phyloP scores from a whole-genome alignment of 1,284 basidiomycete genomes.

The Cutaneotrichosporon cyanovorans region DNA sequence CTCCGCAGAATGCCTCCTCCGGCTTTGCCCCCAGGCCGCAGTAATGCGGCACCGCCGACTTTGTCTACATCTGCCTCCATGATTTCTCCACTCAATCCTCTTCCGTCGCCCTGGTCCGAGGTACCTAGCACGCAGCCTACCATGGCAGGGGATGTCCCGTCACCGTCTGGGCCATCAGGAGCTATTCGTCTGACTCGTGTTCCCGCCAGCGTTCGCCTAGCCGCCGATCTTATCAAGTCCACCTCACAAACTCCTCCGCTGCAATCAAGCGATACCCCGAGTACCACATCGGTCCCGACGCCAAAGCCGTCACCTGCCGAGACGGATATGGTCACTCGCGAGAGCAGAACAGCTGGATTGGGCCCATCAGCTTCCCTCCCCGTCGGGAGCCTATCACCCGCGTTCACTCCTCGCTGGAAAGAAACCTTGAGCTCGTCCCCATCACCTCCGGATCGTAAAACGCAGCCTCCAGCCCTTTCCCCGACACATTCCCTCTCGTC shows the following conservation, averaged over 20 bases:
- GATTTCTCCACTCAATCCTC: constrained; percentile 44
- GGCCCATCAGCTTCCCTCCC: constrained; percentile 9
- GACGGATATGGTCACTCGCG: not conserved
- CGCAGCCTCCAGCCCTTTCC: too few species aligned
- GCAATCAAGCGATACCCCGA: constrained; percentile 5
- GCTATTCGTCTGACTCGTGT: constrained; percentile 51
- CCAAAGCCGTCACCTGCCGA: constrained; percentile 28
- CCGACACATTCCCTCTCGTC: not conserved
- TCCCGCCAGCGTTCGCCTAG: constrained; percentile 50
- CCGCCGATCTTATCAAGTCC: constrained; percentile 46
- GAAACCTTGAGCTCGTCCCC: constrained; percentile 3
- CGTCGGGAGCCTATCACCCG: not conserved
- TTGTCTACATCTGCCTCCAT: constrained; percentile 41
- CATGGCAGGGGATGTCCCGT: constrained; percentile 20
- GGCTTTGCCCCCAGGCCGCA: not conserved
- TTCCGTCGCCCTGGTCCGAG: constrained; percentile 43
- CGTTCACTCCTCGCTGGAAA: not conserved
- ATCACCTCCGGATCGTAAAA: not conserved
- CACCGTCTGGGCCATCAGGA: constrained; percentile 26
- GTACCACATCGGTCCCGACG: constrained; percentile 24
- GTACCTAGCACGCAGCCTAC: constrained; percentile 18
- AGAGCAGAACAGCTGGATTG: constrained; percentile 2
- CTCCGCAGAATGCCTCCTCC: constrained; percentile 27
- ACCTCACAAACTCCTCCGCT: constrained; percentile 17
- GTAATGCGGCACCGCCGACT: constrained; percentile 16